Percentiles rank a stretch among this genome's conserved stretches.
Evolutionary conservation across 2,329 filamentous ascomycete species (phyloP).

Genomic region (Trichoderma atrobrunneum): DNA sequence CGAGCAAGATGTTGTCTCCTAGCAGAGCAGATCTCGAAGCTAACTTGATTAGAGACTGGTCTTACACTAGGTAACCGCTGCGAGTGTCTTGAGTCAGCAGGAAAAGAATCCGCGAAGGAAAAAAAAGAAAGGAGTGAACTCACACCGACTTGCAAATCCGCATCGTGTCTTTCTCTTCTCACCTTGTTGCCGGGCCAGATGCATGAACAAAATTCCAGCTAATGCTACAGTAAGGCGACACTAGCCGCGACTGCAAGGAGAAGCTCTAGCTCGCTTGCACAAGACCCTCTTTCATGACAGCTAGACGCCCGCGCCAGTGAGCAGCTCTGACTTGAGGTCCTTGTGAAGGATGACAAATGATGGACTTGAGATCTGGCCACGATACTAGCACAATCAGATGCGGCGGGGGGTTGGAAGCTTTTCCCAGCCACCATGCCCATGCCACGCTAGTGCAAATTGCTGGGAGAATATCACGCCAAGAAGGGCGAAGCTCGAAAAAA

Average conservation of each 20-base stretch:
- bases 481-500: background rate
- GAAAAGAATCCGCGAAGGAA: background rate
- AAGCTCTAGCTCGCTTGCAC: background rate
- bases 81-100: background rate
- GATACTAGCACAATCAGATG: background rate
- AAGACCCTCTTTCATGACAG: background rate
- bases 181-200: background rate
- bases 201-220: background rate
- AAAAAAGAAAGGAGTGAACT: background rate
- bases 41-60: background rate
- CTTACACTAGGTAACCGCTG: background rate
- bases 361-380: background rate
- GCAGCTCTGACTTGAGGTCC: background rate
- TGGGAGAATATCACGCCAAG: conserved; percentile 1
- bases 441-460: background rate
- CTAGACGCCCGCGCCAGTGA: background rate
- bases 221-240: background rate
- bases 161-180: background rate
- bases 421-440: background rate
- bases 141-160: background rate
- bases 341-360: conserved; percentile 1
- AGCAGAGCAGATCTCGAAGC: background rate
- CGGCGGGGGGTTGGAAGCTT: background rate
- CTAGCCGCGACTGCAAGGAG: background rate
- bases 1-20: background rate